Percentiles rank a stretch among this genome's conserved stretches.
Evolutionary conservation across 305 asterid species (phyloP).

Genomic region (Fraxinus angustifolia): DNA sequence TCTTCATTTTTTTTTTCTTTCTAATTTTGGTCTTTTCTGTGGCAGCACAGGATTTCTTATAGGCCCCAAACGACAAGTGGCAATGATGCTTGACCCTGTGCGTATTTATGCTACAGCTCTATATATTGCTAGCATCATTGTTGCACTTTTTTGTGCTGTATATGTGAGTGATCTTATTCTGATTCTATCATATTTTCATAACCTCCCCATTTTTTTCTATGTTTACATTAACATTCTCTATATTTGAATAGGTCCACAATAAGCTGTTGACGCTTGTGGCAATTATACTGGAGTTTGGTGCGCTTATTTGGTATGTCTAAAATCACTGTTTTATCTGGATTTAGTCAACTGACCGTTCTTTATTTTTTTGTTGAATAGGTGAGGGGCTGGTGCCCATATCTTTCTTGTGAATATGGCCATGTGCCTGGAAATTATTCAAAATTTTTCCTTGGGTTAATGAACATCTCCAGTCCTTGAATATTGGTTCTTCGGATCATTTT

Average conservation of each 20-base stretch:
- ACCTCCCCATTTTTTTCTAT: neutral
- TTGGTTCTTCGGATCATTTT: neutral
- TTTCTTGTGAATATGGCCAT: neutral
- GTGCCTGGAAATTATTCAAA: neutral
- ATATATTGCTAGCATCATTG: constrained; percentile 81
- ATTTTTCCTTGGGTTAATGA: neutral
- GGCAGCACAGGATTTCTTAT: constrained; percentile 99
- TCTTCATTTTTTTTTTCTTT: neutral
- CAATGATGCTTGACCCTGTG: constrained; percentile 95
- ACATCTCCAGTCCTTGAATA: neutral
- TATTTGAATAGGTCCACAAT: constrained; percentile 62
- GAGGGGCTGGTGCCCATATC: neutral
- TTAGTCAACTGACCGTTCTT: neutral
- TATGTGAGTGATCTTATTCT: constrained; percentile 60
- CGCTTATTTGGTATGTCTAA: constrained; percentile 73
- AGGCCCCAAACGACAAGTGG: constrained; percentile 90
- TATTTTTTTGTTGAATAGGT: neutral
- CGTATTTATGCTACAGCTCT: constrained; percentile 93
- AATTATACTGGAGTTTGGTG: constrained; percentile 77
- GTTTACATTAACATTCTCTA: constrained; percentile 12
- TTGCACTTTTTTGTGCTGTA: constrained; percentile 85
- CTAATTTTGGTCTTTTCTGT: constrained; percentile 38
- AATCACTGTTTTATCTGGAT: neutral
- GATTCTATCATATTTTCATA: constrained; percentile 17
- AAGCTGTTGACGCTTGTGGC: constrained; percentile 81